phyloP scores from a whole-genome alignment of 768 basidiomycete genomes.

The Collybia nuda region DNA sequence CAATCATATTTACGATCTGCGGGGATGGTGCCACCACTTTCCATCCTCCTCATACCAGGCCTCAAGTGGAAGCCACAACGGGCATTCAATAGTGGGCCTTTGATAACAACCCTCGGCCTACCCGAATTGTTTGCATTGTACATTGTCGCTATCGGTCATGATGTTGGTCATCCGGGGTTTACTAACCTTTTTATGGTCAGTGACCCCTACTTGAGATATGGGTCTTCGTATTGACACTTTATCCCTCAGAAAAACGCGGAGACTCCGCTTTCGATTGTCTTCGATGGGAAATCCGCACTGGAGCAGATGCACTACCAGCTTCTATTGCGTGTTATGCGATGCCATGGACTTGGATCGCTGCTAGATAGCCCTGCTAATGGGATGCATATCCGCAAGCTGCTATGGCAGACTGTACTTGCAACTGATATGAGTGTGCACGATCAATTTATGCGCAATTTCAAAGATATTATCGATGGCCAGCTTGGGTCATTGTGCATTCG shows the following conservation, averaged over 20 bases:
- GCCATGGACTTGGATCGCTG: constrained; percentile 70
- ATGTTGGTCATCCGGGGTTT: constrained; percentile 95
- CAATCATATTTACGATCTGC: constrained; percentile 82
- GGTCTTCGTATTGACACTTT: background rate
- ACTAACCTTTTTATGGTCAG: constrained; percentile 92
- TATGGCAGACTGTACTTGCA: constrained; percentile 82
- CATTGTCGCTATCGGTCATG: constrained; percentile 94
- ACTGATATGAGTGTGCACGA: constrained; percentile 95
- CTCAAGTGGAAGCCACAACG: constrained; percentile 39
- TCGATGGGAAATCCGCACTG: constrained; percentile 85
- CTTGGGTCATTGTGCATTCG: constrained; percentile 40
- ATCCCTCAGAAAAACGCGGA: constrained; percentile 83
- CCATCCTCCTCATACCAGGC: constrained; percentile 55
- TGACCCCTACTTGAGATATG: constrained; percentile 11
- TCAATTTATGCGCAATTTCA: constrained; percentile 76
- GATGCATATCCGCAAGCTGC: constrained; percentile 61
- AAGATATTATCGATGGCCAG: constrained; percentile 43
- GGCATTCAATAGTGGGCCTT: constrained; percentile 33
- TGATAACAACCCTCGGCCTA: constrained; percentile 49
- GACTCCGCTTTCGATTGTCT: constrained; percentile 84
- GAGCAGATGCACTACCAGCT: constrained; percentile 91
- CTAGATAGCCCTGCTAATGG: constrained; percentile 56
- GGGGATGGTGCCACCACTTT: constrained; percentile 78
- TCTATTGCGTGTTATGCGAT: constrained; percentile 75
- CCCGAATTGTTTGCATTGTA: constrained; percentile 83